Evolutionary conservation across 2,329 filamentous ascomycete genomes (phyloP), one percentile per base, ranked within the genome.

Genomic region (Cercospora nicotianae): DNA sequence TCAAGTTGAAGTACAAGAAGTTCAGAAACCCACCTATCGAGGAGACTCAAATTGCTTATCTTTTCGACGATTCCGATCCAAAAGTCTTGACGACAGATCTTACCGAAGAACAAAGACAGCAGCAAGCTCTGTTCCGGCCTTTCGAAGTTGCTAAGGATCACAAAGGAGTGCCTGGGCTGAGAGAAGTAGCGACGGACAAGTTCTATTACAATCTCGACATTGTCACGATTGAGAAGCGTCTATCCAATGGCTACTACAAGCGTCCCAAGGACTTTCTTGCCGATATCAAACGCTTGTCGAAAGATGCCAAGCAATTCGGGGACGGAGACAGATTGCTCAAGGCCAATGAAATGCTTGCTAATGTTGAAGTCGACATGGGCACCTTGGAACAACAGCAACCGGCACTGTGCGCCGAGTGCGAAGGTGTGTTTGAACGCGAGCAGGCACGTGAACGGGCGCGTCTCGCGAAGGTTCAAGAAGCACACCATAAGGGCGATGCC

Each of bases 171-270:
- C 85, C 88, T 48, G 93, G 94, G 16, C 83, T 99, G 55, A 84
- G 88, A 45, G 91, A 98, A 72, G 89, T 87, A 5, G 85, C 86
- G 1, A 92, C 89, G 1, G 89, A 89, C 66, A 97, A 95, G 78
- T 95, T 94, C 79, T 98, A 90, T 79, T 98, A 97, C 83, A 99
- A 99, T 73, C 83, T 99, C 57, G 94, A 98, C 76, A 91, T 94
- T 10, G 90, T 90, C 3, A 94, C 91, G 0, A 97, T 99, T 63
- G 95, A 99, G 81, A 93, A 97, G 78, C 90, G 95, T n/a, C 84
- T 99, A 36, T 96, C 93, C 4, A 98, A 99, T 78, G 95, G 95
- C 5, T 99, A 93, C 80, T 99, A 99, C 80, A 92, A 93, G 73
- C 89, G 94, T 10, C 92, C 94, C 0, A 90, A 90, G 74, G 94